phyloP scores from a whole-genome alignment of 306 rosid species.

The Prunus fruticosa region DNA sequence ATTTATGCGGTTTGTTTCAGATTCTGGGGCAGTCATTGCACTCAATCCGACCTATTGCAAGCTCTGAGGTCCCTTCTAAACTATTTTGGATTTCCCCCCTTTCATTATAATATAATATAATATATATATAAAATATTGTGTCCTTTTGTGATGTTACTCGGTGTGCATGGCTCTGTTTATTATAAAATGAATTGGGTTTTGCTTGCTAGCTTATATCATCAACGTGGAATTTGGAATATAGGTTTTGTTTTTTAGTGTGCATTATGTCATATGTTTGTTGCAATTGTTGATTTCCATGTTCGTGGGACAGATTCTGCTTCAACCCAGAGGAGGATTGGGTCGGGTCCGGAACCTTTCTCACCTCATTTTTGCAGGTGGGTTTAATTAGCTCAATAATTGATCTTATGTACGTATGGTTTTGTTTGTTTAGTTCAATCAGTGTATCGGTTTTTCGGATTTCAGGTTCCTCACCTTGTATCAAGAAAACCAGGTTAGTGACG shows the following conservation, averaged over 20 bases:
- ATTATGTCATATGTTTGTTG: conserved; percentile 1
- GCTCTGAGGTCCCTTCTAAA: conserved; percentile 44
- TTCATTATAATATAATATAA: not conserved
- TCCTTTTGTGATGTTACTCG: not conserved
- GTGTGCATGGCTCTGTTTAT: not conserved
- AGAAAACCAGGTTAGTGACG: conserved; percentile 50
- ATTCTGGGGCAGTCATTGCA: conserved; percentile 39
- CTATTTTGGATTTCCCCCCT: not conserved
- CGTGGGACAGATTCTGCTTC: conserved; percentile 43
- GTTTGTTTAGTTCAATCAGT: not conserved
- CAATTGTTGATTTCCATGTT: conserved; percentile 10
- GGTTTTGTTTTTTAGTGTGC: not conserved
- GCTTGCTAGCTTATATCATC: not conserved
- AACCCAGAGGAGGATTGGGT: conserved; percentile 41
- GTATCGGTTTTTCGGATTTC: conserved; percentile 20
- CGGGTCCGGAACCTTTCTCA: conserved; percentile 42
- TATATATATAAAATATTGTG: not conserved
- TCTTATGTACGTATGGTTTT: not conserved
- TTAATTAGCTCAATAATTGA: not conserved
- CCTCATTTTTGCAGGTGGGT: conserved; percentile 45
- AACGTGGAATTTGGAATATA: not conserved
- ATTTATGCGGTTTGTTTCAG: conserved; percentile 27
- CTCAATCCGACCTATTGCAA: conserved; percentile 34
- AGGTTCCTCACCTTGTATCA: conserved; percentile 47
- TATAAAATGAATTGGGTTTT: not conserved